A percentile compares a stretch with the other conserved stretches of the same genome.
Evolutionary conservation across 2,329 filamentous ascomycete genomes (phyloP).

Genomic region (Pestalotiopsis sp.): DNA sequence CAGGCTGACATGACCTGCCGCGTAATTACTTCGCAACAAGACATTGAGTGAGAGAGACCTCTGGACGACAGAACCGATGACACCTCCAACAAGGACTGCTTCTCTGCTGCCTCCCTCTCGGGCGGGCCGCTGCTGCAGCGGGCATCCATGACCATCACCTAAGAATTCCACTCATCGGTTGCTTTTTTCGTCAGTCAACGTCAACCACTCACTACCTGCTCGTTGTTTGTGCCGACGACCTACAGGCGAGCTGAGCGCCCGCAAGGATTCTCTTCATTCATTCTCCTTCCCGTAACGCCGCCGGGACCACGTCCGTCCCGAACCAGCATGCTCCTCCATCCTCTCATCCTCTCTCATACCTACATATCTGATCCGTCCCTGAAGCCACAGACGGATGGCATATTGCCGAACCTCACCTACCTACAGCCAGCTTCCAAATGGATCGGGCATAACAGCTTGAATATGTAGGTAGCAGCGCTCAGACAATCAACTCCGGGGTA

Average conservation of each 20-base stretch:
- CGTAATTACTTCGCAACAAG: neutral
- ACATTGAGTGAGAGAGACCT: neutral
- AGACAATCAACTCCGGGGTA: neutral
- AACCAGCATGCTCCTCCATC: neutral
- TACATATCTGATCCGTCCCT: neutral
- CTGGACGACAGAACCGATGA: neutral
- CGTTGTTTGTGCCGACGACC: neutral
- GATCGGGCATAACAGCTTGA: neutral
- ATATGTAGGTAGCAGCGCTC: neutral
- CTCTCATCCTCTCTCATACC: neutral
- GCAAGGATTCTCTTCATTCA: neutral
- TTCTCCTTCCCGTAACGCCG: neutral
- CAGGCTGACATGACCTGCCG: constrained; percentile 2
- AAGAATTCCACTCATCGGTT: neutral
- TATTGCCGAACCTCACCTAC: constrained; percentile 11
- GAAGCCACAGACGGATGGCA: constrained; percentile 7
- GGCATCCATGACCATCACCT: neutral
- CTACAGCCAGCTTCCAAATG: neutral
- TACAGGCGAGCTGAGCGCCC: neutral
- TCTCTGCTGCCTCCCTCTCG: neutral
- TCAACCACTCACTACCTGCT: neutral
- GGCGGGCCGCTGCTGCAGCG: neutral
- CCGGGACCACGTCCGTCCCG: neutral
- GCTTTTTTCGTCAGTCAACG: neutral
- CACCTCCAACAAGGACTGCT: neutral